phyloP scores from a whole-genome alignment of 257 asterid genomes.

The Ajuga chamaepitys region DNA sequence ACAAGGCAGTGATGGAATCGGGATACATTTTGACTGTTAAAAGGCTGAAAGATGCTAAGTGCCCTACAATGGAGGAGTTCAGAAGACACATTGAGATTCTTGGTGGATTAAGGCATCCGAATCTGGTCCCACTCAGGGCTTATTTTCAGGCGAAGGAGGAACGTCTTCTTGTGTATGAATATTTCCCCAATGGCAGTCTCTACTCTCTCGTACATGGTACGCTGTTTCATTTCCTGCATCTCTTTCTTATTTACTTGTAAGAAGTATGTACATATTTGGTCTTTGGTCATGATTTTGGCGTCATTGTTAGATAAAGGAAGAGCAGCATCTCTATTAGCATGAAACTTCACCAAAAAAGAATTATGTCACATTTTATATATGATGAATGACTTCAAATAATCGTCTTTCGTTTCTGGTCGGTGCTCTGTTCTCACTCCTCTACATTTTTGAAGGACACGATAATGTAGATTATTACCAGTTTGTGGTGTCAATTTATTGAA shows the following conservation, averaged over 20 bases:
- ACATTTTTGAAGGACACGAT: no score
- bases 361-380: no score
- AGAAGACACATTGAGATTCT: constrained; percentile 71
- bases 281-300: not conserved
- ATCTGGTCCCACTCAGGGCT: constrained; percentile 85
- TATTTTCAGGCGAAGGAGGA: constrained; percentile 96
- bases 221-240: not conserved
- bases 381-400: no score
- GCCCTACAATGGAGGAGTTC: constrained; percentile 80
- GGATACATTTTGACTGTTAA: constrained; percentile 92
- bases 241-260: constrained; percentile 3
- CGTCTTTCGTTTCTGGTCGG: no score
- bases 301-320: not conserved
- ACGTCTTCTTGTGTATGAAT: constrained; percentile 83
- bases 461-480: no score
- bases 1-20: constrained; percentile 92
- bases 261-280: no score
- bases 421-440: no score
- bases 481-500: no score
- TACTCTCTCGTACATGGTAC: constrained; percentile 88
- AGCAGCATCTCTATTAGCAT: no score
- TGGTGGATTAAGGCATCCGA: constrained; percentile 79
- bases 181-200: constrained; percentile 97
- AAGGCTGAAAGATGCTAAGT: constrained; percentile 75
- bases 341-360: no score